Conservation (phyloP, 495 filamentous ascomycete species). For the Haplographium delicatum region DNA sequence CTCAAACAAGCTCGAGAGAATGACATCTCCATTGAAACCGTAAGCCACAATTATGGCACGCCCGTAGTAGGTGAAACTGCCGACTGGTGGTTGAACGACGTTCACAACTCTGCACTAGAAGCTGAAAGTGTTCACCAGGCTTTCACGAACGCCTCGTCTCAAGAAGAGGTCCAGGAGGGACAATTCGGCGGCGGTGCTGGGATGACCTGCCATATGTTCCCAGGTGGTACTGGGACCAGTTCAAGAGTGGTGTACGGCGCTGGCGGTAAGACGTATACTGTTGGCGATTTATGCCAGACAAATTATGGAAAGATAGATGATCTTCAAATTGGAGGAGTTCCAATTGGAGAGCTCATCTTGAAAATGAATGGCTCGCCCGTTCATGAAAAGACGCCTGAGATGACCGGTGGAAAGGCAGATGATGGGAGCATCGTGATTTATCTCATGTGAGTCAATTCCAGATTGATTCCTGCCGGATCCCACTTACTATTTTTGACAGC, state of each 20-base stretch:
- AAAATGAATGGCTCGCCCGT: conserved; percentile 10
- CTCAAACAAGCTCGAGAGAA: conserved; percentile 12
- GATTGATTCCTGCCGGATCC: no score
- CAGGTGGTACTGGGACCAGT: conserved; percentile 25
- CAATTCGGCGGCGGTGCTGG: conserved; percentile 25
- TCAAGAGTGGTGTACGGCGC: conserved; percentile 21
- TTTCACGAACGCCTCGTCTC: conserved; percentile 14
- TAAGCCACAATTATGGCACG: conserved; percentile 22
- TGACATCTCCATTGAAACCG: conserved; percentile 1
- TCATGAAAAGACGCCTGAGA: neutral
- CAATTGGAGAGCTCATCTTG: conserved; percentile 19
- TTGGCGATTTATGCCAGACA: conserved; percentile 20
- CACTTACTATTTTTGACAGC: conserved; percentile 1
- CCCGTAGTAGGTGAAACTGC: conserved; percentile 26
- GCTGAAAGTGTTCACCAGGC: conserved; percentile 18
- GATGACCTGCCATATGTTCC: conserved; percentile 27
- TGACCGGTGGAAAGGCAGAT: conserved; percentile 21
- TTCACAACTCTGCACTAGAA: conserved; percentile 16
- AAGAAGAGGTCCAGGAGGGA: conserved; percentile 23
- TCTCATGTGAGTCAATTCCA: conserved; percentile 12
- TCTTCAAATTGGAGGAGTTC: conserved; percentile 22
- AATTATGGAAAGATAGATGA: conserved; percentile 23
- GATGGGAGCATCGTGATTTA: conserved; percentile 27
- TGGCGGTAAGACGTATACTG: conserved; percentile 12
- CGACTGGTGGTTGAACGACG: conserved; percentile 26